These are phyloP conservation scores for Aphanomyces stellatus DNA, from an alignment of 352 stramenopile species.

Conservation along the genomic window DNA sequence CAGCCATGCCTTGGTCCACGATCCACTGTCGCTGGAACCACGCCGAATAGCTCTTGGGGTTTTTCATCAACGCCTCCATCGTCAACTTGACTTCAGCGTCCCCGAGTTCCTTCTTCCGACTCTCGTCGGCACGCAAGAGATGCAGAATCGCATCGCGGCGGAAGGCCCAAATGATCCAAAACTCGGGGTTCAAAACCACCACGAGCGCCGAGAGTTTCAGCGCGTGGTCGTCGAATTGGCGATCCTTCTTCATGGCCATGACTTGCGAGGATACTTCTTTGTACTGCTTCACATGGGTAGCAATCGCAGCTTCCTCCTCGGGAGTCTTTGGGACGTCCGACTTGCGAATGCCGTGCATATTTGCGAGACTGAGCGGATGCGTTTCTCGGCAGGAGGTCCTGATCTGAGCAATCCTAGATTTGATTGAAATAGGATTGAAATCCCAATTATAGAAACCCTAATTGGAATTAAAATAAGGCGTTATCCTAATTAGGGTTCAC, in stretches of 20 bases:
- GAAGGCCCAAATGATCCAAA: slow-evolving; percentile 96
- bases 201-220: slow-evolving; percentile 88
- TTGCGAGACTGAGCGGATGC: too few species aligned
- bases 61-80: slow-evolving; percentile 88
- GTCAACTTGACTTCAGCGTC: slow-evolving; percentile 87
- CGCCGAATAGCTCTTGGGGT: slow-evolving; percentile 96
- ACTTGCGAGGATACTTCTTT: slow-evolving; percentile 68
- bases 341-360: slow-evolving; percentile 22
- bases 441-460: not conserved
- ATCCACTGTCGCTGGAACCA: slow-evolving; percentile 87
- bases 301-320: slow-evolving; percentile 10
- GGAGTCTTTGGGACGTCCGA: slow-evolving; percentile 15
- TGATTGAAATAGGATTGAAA: not conserved
- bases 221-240: slow-evolving; percentile 37
- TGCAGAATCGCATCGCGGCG: slow-evolving; percentile 83
- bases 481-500: too few species aligned
- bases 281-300: slow-evolving; percentile 31
- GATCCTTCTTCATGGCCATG: slow-evolving; percentile 45
- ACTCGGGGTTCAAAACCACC: slow-evolving; percentile 94
- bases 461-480: too few species aligned
- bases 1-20: slow-evolving; percentile 53
- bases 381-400: too few species aligned
- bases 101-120: slow-evolving; percentile 35
- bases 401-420: too few species aligned
- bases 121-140: slow-evolving; percentile 10